These are phyloP conservation scores for Eucalyptus dawsonii DNA, from an alignment of 345 rosid genomes.

Conservation along the genomic window DNA sequence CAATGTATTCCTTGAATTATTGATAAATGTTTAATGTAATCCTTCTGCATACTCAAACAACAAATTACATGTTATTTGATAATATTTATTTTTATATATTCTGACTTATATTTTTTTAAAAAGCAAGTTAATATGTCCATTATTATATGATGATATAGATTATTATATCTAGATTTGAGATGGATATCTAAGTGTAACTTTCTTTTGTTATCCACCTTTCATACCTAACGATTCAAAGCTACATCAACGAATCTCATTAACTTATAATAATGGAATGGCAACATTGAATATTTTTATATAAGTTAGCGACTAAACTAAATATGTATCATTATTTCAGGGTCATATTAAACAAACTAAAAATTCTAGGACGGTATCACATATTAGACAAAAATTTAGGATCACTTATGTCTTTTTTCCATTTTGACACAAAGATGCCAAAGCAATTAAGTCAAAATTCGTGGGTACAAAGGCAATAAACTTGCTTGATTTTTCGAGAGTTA, in stretches of 20 bases:
- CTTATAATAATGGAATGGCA: not conserved
- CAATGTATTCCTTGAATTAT: not conserved
- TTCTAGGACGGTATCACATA: fast-evolving
- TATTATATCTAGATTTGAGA: not conserved
- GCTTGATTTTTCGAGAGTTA: not conserved
- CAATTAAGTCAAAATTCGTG: not conserved
- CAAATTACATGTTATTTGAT: not conserved
- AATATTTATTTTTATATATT: not conserved
- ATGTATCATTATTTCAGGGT: not conserved
- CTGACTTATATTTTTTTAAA: not conserved
- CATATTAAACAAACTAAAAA: not conserved
- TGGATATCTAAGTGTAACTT: not conserved
- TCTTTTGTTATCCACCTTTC: not conserved
- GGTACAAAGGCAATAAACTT: not conserved
- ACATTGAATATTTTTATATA: not conserved
- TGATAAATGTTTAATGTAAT: not conserved
- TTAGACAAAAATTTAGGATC: not conserved
- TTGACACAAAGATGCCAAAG: not conserved
- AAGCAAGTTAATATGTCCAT: not conserved
- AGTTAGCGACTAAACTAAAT: fast-evolving
- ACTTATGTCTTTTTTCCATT: not conserved
- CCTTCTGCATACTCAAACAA: fast-evolving
- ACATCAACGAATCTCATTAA: not conserved
- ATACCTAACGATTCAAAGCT: not conserved
- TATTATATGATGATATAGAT: fast-evolving